Percentiles rank a stretch among this genome's conserved stretches.
phyloP scores from a whole-genome alignment of 805 yeast species.

The Zygosaccharomyces rouxii region DNA sequence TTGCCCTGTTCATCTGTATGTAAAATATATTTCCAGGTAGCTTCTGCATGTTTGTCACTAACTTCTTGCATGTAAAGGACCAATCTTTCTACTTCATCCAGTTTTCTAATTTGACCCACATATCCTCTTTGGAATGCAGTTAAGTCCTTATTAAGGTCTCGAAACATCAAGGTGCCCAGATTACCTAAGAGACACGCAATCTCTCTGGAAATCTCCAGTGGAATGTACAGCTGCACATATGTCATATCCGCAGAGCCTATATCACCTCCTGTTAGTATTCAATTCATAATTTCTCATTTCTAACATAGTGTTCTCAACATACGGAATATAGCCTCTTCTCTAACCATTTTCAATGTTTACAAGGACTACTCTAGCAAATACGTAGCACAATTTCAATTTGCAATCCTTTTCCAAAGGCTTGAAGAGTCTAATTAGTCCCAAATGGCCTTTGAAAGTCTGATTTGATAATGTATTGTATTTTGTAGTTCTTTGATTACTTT shows the following conservation, averaged over 20 bases:
- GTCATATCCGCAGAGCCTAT: conserved; percentile 92
- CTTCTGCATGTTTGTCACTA: conserved; percentile 43
- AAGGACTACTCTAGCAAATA: not conserved
- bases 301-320: conserved; percentile 14
- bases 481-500: not conserved
- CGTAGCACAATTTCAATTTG: not conserved
- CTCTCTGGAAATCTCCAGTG: conserved; percentile 78
- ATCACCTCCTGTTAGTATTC: conserved; percentile 4
- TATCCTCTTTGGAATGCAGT: conserved; percentile 87
- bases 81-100: conserved; percentile 81
- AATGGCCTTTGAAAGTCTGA: not conserved
- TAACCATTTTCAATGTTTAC: conserved; percentile 19
- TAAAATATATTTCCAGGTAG: conserved; percentile 35
- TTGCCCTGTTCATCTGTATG: conserved; percentile 30
- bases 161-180: conserved; percentile 76
- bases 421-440: not conserved
- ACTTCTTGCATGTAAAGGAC: conserved; percentile 47
- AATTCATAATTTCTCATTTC: not conserved
- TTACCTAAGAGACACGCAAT: conserved; percentile 81
- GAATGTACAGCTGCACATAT: conserved; percentile 83
- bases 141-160: conserved; percentile 79
- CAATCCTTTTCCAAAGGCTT: not conserved
- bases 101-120: conserved; percentile 76
- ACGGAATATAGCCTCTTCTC: conserved; percentile 42
- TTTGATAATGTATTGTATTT: too few species aligned